phyloP scores from a whole-genome alignment of 495 filamentous ascomycete genomes.

The Talaromyces liani region DNA sequence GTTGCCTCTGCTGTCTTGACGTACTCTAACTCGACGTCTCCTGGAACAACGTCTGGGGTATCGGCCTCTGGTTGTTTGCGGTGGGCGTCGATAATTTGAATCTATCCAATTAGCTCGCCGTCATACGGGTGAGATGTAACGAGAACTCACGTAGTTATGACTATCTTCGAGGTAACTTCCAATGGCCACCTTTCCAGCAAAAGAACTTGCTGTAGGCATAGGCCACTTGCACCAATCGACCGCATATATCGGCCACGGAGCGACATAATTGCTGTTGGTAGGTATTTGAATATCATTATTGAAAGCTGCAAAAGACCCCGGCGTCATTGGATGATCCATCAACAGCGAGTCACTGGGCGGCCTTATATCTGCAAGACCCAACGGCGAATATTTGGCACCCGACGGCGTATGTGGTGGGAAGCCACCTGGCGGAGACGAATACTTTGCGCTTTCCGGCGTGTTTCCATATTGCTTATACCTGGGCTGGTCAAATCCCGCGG shows the following conservation, averaged over 20 bases:
- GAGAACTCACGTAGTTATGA: conserved; percentile 78
- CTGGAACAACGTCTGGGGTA: conserved; percentile 52
- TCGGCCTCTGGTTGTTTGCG: conserved; percentile 64
- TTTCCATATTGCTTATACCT: conserved; percentile 66
- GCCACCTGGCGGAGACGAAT: conserved; percentile 59
- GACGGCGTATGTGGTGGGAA: conserved; percentile 62
- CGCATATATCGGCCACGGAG: conserved; percentile 91
- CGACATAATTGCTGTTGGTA: conserved; percentile 81
- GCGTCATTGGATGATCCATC: conserved; percentile 50
- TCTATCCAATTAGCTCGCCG: conserved; percentile 44
- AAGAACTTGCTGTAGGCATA: conserved; percentile 60
- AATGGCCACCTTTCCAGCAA: conserved; percentile 83
- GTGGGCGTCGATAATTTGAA: conserved; percentile 93
- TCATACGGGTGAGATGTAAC: background rate
- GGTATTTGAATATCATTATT: conserved; percentile 45
- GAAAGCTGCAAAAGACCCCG: conserved; percentile 25
- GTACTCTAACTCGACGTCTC: conserved; percentile 77
- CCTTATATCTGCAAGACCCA: conserved; percentile 86
- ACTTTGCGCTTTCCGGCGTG: conserved; percentile 60
- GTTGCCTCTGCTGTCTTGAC: conserved; percentile 94
- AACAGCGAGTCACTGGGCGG: conserved; percentile 68
- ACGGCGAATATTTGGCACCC: conserved; percentile 72
- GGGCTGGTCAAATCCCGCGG: conserved; percentile 64
- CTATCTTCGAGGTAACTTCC: conserved; percentile 97
- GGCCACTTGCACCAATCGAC: conserved; percentile 99